Evolutionary conservation across 2,329 filamentous ascomycete genomes (phyloP), one percentile per base, ranked within the genome.

Genomic region (Podosphaera aphanis): DNA sequence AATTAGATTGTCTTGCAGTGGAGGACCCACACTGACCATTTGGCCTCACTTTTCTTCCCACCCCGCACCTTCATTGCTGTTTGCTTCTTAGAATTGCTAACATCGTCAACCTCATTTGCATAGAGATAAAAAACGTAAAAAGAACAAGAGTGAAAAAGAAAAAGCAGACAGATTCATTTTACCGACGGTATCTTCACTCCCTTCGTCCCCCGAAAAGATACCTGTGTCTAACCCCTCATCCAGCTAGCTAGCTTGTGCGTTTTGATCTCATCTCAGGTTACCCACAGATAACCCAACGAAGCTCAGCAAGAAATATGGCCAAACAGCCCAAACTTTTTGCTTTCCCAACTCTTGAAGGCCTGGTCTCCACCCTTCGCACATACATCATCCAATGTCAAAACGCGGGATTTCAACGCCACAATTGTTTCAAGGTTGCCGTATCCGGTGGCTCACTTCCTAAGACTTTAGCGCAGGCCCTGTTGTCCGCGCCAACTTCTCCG

Each of bases 381-480:
- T 94, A 92, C 64, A 68, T 95, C 56, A 70, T 94, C 55, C 73
- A 81, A 56, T 77, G 73, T 57, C 88, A 98, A 64, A 79, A 78
- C 57, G 72, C 77, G 49, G 84, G 85, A 48, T 65, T 95, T 51
- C 66, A 69, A 53, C 82, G 86, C 50, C 90, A 95, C 63, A 70
- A 73, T 51, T 71, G 70, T 60, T 95, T 98, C 72, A 88, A 92
- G 63, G 69, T 98, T 49, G 90, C 78, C 53, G 81, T 95, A 45
- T 95, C 88, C 0, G 90, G 90, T 54, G 90, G 90, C 55, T 94
- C 86, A 15, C 74, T 98, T 40, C 90, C 90, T 47, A 79, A 84
- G 59, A 83, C 79, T 13, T 78, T 98, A 37, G 84, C 85, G 40
- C 75, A 83, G 61, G 85, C 85, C 8, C 74, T 95, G 10, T 74